Evolutionary conservation across 345 rosid genomes (phyloP).

Genomic region (Citropsis articulata): DNA sequence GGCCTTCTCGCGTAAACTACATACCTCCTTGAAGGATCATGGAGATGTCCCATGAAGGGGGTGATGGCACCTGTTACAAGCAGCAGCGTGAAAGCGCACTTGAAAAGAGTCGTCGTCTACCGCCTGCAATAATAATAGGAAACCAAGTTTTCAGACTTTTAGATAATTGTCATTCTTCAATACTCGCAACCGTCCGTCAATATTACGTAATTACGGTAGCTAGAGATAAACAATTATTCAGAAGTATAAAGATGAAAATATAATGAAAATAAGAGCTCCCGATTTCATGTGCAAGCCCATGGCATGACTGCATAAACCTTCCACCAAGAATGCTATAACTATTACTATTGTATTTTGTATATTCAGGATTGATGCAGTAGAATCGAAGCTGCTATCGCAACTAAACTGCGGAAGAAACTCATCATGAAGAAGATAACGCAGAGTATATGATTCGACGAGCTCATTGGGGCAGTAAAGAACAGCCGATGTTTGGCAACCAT

Average conservation of each 20-base stretch:
- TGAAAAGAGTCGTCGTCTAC: background rate
- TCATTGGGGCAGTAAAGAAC: too few species aligned
- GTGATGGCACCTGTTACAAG: conserved; percentile 1
- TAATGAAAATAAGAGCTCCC: too few species aligned
- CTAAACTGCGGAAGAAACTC: too few species aligned
- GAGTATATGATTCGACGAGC: too few species aligned
- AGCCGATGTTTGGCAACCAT: too few species aligned
- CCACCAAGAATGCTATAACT: background rate
- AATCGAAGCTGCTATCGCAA: too few species aligned
- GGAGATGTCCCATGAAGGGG: conserved; percentile 7
- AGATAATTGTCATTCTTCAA: background rate
- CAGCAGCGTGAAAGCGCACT: conserved; percentile 14
- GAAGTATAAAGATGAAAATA: background rate
- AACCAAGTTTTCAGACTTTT: background rate
- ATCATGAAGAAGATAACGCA: too few species aligned
- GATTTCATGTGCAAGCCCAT: background rate
- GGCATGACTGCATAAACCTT: background rate
- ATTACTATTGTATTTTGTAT: too few species aligned
- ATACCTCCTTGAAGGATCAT: conserved; percentile 24
- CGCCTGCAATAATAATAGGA: background rate
- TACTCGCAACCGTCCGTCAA: background rate
- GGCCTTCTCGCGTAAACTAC: conserved; percentile 8
- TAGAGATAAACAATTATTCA: background rate
- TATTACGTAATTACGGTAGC: background rate
- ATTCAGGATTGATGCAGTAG: too few species aligned